Evolutionary conservation across 2,329 filamentous ascomycete genomes (phyloP).

Genomic region (Aphanoascus verrucosus): DNA sequence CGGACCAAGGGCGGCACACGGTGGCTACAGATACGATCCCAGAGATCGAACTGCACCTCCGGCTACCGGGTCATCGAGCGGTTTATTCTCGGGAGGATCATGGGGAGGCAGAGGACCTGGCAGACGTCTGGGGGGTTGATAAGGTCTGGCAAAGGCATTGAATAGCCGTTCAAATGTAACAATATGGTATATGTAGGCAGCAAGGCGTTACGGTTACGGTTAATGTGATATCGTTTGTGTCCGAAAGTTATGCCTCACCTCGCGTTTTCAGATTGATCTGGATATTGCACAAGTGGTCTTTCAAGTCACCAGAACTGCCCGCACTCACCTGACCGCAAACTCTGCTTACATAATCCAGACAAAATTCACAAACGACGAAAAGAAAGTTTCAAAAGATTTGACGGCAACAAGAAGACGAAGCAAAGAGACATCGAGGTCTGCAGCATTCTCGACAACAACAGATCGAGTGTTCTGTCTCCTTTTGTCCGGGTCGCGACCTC

Average conservation of each 20-base stretch:
- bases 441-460: background rate
- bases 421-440: background rate
- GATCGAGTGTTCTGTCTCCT: background rate
- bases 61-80: constrained; percentile 13
- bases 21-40: constrained; percentile 52
- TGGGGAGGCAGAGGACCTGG: constrained; percentile 35
- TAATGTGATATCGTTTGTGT: background rate
- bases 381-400: constrained; percentile 13
- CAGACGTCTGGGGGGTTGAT: constrained; percentile 30
- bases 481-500: background rate
- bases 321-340: background rate
- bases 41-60: constrained; percentile 35
- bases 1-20: constrained; percentile 25
- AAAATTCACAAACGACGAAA: constrained; percentile 9
- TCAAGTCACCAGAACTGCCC: background rate
- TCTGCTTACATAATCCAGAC: constrained; percentile 2
- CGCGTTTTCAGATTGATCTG: background rate
- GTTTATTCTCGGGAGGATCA: constrained; percentile 24
- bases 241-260: background rate
- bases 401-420: constrained; percentile 2
- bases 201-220: background rate
- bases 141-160: constrained; percentile 13
- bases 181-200: background rate
- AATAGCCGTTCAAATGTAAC: background rate
- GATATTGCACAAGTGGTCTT: background rate